Evolutionary conservation across 805 yeast genomes (phyloP), one percentile per base, ranked within the genome.

Genomic region (Ogataea wickerhamii): DNA sequence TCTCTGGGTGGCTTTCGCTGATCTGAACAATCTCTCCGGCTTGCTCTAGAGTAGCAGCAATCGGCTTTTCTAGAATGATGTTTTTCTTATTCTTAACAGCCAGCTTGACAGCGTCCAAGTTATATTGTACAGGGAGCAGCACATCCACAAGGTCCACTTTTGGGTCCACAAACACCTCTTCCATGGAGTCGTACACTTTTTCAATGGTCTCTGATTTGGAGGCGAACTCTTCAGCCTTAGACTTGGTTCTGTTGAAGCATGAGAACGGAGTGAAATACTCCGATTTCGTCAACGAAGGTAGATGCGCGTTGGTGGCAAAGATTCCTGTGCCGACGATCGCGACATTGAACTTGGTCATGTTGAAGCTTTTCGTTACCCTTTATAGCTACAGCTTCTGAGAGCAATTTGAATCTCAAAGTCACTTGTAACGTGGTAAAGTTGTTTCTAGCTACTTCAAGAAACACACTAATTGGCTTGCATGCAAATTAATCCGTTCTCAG

Each of bases 161-260:
- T n/a, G 77, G 68, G 56, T 84, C 88, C 29, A 64, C 60, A 52
- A 88, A 67, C 13, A 84, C 73, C n/a, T 67, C 77, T 30, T 84
- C 93, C 37, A 85, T 55, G 17, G 70, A 55, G 38, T 77, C 80
- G 56, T 71, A 79, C 11, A 87, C 78, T 44, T 76, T 75, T 3
- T 63, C 49, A 4, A 63, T 53, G 38, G 81, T 70, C 5, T 68
- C 70, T 12, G 93, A 88, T 27, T 65, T 61, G 34, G 69, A 54
- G 11, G 95, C 95, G 56, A 87, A 91, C 4, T 62, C 69, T 55
- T 78, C 82, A 13, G 98, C 98, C 67, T 91, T 91, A 34, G 82
- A 60, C 55, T 70, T 76, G 29, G 96, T 85, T 65, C 97, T 76
- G 70, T 89, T 91, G 67, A 71, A 86, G 39, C 87, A 86, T 6